Percentiles rank a stretch among this genome's conserved stretches.
Evolutionary conservation across 139 green algal genomes (phyloP).

Genomic region (Chara braunii): DNA sequence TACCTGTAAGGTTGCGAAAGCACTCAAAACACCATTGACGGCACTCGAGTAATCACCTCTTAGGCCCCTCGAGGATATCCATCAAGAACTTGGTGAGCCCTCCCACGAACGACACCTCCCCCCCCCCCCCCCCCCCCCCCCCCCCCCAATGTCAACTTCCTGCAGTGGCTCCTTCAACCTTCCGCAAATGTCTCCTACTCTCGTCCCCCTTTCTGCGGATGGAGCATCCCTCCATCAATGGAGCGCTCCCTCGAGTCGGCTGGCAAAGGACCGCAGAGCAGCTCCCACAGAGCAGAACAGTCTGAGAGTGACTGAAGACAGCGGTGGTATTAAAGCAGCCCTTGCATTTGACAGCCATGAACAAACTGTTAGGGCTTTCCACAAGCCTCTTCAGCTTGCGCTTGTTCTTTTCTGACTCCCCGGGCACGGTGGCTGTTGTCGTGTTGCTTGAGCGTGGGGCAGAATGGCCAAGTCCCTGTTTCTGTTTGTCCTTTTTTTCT

Average conservation of each 20-base stretch:
- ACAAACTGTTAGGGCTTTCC: slow-evolving; percentile 84
- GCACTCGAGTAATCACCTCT: background rate
- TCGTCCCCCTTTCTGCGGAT: slow-evolving; percentile 89
- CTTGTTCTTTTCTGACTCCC: slow-evolving; percentile 84
- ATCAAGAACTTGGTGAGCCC: too few species aligned
- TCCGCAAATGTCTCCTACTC: background rate
- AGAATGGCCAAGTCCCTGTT: too few species aligned
- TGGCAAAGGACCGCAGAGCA: slow-evolving; percentile 92
- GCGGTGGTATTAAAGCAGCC: slow-evolving; percentile 68
- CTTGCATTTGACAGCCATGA: slow-evolving; percentile 87
- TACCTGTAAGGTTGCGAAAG: too few species aligned
- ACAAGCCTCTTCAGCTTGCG: slow-evolving; percentile 96
- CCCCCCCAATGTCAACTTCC: too few species aligned
- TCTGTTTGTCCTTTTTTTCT: too few species aligned
- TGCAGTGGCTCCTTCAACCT: background rate
- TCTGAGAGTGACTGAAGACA: slow-evolving; percentile 92
- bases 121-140: too few species aligned
- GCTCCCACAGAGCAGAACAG: slow-evolving; percentile 85
- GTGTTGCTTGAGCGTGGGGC: too few species aligned
- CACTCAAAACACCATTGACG: background rate
- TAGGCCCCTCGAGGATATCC: background rate
- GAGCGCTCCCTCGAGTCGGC: slow-evolving; percentile 85
- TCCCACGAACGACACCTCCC: too few species aligned
- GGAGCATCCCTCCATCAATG: slow-evolving; percentile 89
- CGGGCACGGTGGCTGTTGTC: too few species aligned